Conservation (phyloP, 75 land plant species). For the Chamaecyparis obtusa region DNA sequence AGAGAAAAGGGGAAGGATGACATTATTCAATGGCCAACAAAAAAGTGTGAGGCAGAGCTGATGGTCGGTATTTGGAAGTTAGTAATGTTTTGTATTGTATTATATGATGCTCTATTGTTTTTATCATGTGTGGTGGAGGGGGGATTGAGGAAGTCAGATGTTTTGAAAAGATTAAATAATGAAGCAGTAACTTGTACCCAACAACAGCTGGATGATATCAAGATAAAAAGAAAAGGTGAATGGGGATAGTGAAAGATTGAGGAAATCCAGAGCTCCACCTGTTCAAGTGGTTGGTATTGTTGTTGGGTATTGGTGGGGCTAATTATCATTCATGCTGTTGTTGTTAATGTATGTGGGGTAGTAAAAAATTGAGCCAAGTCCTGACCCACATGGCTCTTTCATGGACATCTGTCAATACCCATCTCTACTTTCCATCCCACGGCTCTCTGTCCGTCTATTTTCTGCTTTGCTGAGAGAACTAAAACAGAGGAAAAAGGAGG, state of each 20-base stretch:
- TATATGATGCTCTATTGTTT: background rate
- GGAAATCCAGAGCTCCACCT: constrained; percentile 6
- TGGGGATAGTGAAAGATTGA: background rate
- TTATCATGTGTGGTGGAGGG: constrained; percentile 4
- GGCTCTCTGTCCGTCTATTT: background rate
- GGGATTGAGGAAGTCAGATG: background rate
- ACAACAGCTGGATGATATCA: background rate
- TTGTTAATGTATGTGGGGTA: background rate
- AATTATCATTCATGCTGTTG: background rate
- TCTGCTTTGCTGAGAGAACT: background rate
- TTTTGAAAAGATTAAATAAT: background rate
- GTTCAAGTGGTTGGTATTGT: background rate
- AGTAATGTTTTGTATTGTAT: background rate
- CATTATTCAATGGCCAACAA: background rate
- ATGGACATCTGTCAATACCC: constrained; percentile 5
- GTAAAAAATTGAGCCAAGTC: background rate
- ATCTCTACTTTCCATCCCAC: background rate
- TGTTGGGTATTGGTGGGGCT: constrained; percentile 3
- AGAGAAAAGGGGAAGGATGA: background rate
- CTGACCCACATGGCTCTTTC: background rate
- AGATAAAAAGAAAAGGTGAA: background rate
- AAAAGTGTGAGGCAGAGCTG: background rate
- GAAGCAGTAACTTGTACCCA: background rate
- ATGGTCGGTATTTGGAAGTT: background rate
- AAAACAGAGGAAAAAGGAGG: background rate